Conservation (phyloP, 2,329 filamentous ascomycete species). For the Juglanconis juglandina region DNA sequence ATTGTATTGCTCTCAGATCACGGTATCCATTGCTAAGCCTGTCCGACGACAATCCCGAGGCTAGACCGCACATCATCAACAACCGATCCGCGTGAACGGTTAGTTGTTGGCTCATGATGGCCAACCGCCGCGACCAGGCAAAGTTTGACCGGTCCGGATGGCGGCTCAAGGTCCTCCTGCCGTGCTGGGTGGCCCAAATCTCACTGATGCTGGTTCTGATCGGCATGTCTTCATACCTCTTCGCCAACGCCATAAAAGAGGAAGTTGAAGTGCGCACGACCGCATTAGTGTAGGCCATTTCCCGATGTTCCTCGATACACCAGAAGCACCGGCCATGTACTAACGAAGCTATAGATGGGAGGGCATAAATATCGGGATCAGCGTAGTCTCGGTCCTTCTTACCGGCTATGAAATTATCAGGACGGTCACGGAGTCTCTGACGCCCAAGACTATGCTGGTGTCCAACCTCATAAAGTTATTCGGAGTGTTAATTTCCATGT, state of each 20-base stretch:
- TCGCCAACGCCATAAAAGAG: slow-evolving; percentile 43
- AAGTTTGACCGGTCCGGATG: slow-evolving; percentile 52
- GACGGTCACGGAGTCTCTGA: slow-evolving; percentile 47
- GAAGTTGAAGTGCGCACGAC: slow-evolving; percentile 38
- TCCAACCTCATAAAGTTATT: slow-evolving; percentile 49
- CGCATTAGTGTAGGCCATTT: slow-evolving; percentile 34
- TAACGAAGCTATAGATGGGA: slow-evolving; percentile 44
- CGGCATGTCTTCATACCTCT: slow-evolving; percentile 51
- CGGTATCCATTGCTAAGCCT: not conserved
- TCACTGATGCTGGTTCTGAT: slow-evolving; percentile 43
- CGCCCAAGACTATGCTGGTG: slow-evolving; percentile 52
- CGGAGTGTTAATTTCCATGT: slow-evolving; percentile 44
- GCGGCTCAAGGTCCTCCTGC: slow-evolving; percentile 45
- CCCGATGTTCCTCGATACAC: slow-evolving; percentile 34
- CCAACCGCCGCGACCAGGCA: slow-evolving; percentile 45
- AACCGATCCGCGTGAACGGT: not conserved
- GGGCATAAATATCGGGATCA: slow-evolving; percentile 47
- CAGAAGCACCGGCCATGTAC: not conserved
- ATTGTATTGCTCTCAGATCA: not conserved
- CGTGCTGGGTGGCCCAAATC: slow-evolving; percentile 49
- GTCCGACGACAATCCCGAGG: not conserved
- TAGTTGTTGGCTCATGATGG: slow-evolving; percentile 28
- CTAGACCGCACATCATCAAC: not conserved
- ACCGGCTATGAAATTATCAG: slow-evolving; percentile 46
- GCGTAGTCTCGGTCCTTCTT: slow-evolving; percentile 43